Conservation (phyloP, 306 rosid genomes). For the Cucumis cinereus region DNA sequence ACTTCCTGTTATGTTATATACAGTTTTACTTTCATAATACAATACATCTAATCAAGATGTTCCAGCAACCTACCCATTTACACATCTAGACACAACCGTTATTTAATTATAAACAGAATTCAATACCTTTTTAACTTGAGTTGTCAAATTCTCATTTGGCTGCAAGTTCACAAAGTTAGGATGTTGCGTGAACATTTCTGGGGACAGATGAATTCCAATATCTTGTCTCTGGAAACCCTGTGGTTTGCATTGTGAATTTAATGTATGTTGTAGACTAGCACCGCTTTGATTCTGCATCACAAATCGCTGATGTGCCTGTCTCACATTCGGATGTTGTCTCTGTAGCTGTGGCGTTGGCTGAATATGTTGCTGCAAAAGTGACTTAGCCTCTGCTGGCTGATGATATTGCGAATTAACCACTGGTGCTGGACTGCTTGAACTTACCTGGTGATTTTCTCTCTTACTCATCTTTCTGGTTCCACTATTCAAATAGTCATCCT, state of each 20-base stretch:
- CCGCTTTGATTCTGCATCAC: neutral
- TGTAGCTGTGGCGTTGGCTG: neutral
- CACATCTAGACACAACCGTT: neutral
- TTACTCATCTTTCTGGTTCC: neutral
- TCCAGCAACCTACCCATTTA: neutral
- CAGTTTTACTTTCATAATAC: neutral
- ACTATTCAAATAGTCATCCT: neutral
- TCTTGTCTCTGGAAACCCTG: neutral
- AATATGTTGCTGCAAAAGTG: neutral
- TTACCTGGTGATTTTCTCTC: neutral
- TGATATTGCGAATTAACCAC: neutral
- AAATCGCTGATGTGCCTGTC: neutral
- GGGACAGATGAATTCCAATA: neutral
- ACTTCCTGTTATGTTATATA: neutral
- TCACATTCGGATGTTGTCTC: neutral
- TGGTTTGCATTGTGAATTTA: neutral
- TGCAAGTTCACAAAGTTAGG: neutral
- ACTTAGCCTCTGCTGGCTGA: neutral
- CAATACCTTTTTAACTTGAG: neutral
- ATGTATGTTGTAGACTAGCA: neutral
- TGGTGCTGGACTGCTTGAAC: neutral
- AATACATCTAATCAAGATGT: neutral
- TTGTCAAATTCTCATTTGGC: neutral
- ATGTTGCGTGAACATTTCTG: neutral
- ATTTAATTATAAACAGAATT: neutral